Conservation (phyloP, 495 filamentous ascomycete species). For the Tuber calosporum region DNA sequence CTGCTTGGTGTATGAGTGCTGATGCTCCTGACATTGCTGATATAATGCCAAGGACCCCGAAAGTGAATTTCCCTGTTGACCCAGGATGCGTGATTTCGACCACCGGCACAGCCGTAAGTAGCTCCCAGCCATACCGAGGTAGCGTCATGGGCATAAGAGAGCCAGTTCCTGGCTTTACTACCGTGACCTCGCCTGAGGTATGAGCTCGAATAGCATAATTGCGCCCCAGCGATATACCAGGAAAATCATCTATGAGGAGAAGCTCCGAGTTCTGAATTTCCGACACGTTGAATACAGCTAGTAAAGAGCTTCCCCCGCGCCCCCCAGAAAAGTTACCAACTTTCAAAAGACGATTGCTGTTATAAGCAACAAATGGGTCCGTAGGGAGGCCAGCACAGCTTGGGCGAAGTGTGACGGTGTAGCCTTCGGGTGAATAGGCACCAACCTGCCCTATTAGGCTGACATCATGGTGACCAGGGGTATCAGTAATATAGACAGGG, state of each 20-base stretch:
- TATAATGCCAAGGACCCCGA: slow-evolving; percentile 72
- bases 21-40: slow-evolving; percentile 86
- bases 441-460: slow-evolving; percentile 65
- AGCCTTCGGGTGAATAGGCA: slow-evolving; percentile 25
- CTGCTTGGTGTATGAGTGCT: slow-evolving; percentile 58
- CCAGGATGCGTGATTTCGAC: slow-evolving; percentile 49
- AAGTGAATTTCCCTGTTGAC: slow-evolving; percentile 40
- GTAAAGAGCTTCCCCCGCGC: slow-evolving; percentile 27
- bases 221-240: slow-evolving; percentile 52
- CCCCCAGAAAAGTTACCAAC: slow-evolving; percentile 55
- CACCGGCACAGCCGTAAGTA: slow-evolving; percentile 67
- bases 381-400: slow-evolving; percentile 40
- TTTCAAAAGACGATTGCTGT: slow-evolving; percentile 64
- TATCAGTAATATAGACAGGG: slow-evolving; percentile 88
- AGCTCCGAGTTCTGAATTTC: slow-evolving; percentile 55
- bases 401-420: slow-evolving; percentile 30
- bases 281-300: slow-evolving; percentile 79
- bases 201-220: slow-evolving; percentile 69
- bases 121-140: slow-evolving; percentile 63
- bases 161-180: slow-evolving; percentile 40
- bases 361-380: slow-evolving; percentile 66
- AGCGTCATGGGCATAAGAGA: slow-evolving; percentile 56
- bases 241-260: slow-evolving; percentile 62
- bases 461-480: slow-evolving; percentile 70
- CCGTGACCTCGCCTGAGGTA: slow-evolving; percentile 57